phyloP scores from a whole-genome alignment of 2,329 filamentous ascomycete genomes.

The Cladosporium austrohemisphaericum region DNA sequence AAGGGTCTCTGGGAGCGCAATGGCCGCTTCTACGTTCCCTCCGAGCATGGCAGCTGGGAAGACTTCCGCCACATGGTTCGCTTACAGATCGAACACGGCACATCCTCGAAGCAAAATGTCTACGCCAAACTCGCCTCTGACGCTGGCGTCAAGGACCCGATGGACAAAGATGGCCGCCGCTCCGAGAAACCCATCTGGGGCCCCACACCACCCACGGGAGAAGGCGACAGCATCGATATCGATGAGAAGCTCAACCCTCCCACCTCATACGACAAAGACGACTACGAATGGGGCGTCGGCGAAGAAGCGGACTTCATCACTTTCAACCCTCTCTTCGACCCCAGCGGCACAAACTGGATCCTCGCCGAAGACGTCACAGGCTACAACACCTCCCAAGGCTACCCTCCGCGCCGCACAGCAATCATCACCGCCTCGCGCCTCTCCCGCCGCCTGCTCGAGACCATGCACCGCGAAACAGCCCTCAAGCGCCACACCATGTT shows the following conservation, averaged over 20 bases:
- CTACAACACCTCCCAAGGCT: conserved; percentile 53
- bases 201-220: conserved; percentile 38
- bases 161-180: conserved; percentile 38
- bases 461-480: conserved; percentile 74
- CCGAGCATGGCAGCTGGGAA: conserved; percentile 66
- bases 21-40: conserved; percentile 71
- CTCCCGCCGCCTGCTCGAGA: conserved; percentile 60
- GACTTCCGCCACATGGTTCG: conserved; percentile 66
- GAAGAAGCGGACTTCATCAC: conserved; percentile 74
- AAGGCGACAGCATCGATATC: conserved; percentile 46
- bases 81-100: conserved; percentile 55
- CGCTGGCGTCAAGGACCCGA: conserved; percentile 15
- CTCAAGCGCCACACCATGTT: conserved; percentile 68
- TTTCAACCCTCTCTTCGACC: conserved; percentile 72
- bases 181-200: conserved; percentile 50
- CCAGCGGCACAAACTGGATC: conserved; percentile 68
- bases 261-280: conserved; percentile 51
- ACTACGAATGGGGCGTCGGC: conserved; percentile 62
- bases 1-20: conserved; percentile 75
- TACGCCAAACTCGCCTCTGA: conserved; percentile 37
- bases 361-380: conserved; percentile 67
- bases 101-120: conserved; percentile 42
- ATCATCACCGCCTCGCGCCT: conserved; percentile 70
- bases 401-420: conserved; percentile 64
- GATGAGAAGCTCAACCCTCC: conserved; percentile 53